A percentile compares a stretch with the other conserved stretches of the same genome.
Evolutionary conservation across 371 early-diverging fungal species (phyloP).

Genomic region (Mortierella sp.): DNA sequence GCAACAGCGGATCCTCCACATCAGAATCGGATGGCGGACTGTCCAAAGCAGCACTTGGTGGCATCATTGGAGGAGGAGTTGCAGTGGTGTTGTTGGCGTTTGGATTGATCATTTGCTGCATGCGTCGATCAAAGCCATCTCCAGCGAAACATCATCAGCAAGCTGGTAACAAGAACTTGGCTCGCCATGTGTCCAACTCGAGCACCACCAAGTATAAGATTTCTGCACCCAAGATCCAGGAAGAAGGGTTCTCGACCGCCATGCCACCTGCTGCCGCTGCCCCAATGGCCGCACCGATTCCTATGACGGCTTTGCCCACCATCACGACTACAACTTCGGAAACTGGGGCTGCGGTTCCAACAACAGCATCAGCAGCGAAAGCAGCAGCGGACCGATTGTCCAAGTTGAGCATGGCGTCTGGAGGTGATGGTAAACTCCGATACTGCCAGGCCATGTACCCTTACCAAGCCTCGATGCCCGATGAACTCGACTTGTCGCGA

Average conservation of each 20-base stretch:
- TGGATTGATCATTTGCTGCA: slow-evolving; percentile 32
- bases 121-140: slow-evolving; percentile 17
- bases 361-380: slow-evolving; percentile 13
- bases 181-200: slow-evolving; percentile 42
- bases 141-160: no score
- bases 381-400: slow-evolving; percentile 16
- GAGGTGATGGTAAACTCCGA: slow-evolving; percentile 22
- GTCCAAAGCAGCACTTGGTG: slow-evolving; percentile 30
- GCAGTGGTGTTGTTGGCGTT: slow-evolving; percentile 19
- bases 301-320: slow-evolving; percentile 44
- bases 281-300: no score
- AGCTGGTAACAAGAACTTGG: slow-evolving; percentile 15
- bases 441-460: slow-evolving; percentile 64
- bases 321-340: slow-evolving; percentile 9
- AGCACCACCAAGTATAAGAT: slow-evolving; percentile 44
- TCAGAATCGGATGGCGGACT: slow-evolving; percentile 17
- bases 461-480: slow-evolving; percentile 70
- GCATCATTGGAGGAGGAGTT: slow-evolving; percentile 43
- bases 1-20: no score
- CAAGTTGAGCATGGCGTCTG: slow-evolving; percentile 22
- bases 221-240: slow-evolving; percentile 52
- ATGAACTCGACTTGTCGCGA: slow-evolving; percentile 72
- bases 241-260: slow-evolving; percentile 39
- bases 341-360: slow-evolving; percentile 3
- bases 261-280: slow-evolving; percentile 13